Percentiles rank a stretch among this genome's conserved stretches.
These are phyloP conservation scores for Colletotrichum higginsianum DNA, from an alignment of 2,329 filamentous ascomycete species.

Conservation along the genomic window DNA sequence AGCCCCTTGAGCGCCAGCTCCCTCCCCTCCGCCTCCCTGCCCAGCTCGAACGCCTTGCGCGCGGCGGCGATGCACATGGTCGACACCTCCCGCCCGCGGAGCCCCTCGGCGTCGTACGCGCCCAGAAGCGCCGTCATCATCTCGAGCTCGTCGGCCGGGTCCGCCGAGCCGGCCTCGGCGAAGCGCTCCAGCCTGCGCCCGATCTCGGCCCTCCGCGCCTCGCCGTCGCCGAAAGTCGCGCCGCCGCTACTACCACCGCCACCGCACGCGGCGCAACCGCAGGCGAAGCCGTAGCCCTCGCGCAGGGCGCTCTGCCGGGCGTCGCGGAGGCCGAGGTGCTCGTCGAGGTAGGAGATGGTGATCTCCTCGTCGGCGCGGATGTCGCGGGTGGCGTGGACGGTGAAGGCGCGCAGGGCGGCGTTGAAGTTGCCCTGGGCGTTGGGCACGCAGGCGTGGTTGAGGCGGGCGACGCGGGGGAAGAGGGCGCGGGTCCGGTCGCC, in stretches of 20 bases:
- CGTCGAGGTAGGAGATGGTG: conserved; percentile 39
- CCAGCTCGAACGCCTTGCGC: conserved; percentile 15
- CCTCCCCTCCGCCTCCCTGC: neutral
- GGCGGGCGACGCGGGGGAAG: conserved; percentile 32
- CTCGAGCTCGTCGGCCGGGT: conserved; percentile 17
- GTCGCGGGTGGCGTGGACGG: conserved; percentile 33
- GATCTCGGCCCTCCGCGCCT: conserved; percentile 22
- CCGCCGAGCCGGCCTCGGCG: conserved; percentile 12
- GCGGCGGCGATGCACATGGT: conserved; percentile 26
- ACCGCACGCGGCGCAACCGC: conserved; percentile 19
- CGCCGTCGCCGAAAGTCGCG: conserved; percentile 6
- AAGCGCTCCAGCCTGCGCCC: conserved; percentile 15
- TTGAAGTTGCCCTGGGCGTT: conserved; percentile 40
- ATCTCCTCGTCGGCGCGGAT: conserved; percentile 34
- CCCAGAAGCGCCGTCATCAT: conserved; percentile 24
- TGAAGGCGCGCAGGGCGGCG: conserved; percentile 18
- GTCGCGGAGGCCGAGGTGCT: conserved; percentile 21
- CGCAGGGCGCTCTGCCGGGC: conserved; percentile 19
- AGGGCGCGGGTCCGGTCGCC: conserved; percentile 22
- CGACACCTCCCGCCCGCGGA: conserved; percentile 35
- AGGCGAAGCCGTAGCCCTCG: conserved; percentile 27
- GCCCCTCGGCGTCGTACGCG: conserved; percentile 26
- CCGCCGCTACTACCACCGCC: too few relatives aligned
- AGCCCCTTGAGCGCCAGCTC: conserved; percentile 27
- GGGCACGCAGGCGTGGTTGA: conserved; percentile 40